phyloP scores from a whole-genome alignment of 192 early-diverging fungal species.

The Coemansia reversa region DNA sequence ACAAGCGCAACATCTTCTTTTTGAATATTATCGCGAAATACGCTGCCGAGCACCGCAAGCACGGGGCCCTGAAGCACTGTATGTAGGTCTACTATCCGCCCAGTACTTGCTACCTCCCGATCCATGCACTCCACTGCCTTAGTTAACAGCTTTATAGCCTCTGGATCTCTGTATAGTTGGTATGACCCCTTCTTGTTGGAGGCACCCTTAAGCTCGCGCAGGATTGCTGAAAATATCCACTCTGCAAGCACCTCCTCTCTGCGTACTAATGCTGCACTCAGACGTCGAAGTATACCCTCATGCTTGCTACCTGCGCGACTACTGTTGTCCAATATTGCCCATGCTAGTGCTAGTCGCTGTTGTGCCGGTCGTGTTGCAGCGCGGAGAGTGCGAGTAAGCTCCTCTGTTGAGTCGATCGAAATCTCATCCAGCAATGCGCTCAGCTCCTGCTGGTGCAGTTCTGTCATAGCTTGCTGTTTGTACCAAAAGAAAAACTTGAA shows the following conservation, averaged over 20 bases:
- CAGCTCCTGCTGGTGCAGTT: slow-evolving; percentile 9
- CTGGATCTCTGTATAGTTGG: slow-evolving; percentile 17
- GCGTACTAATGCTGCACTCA: slow-evolving; percentile 34
- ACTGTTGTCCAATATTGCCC: slow-evolving; percentile 36
- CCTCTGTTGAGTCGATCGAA: slow-evolving; percentile 32
- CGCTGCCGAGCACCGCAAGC: slow-evolving; percentile 30
- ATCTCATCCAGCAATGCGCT: slow-evolving; percentile 10
- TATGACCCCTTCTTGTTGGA: not conserved
- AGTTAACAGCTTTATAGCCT: slow-evolving; percentile 17
- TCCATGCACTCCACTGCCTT: slow-evolving; percentile 31
- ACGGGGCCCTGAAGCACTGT: slow-evolving; percentile 28
- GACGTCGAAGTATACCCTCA: slow-evolving; percentile 11
- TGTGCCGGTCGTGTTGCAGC: slow-evolving; percentile 17
- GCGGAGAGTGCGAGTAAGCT: slow-evolving; percentile 39
- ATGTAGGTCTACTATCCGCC: slow-evolving; percentile 19
- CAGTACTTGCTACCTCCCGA: not conserved
- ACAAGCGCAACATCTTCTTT: slow-evolving; percentile 9
- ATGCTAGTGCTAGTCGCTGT: slow-evolving; percentile 32
- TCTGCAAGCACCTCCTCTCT: slow-evolving; percentile 43
- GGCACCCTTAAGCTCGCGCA: slow-evolving; percentile 36
- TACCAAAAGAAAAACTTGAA: no score
- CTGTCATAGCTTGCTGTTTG: slow-evolving; percentile 4
- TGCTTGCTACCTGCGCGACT: not conserved
- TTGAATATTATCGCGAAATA: slow-evolving; percentile 15
- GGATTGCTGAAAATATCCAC: slow-evolving; percentile 46